Base-by-base conservation (phyloP, 371 early-diverging fungal species). In the Sanchytrium tribonematis region DNA sequence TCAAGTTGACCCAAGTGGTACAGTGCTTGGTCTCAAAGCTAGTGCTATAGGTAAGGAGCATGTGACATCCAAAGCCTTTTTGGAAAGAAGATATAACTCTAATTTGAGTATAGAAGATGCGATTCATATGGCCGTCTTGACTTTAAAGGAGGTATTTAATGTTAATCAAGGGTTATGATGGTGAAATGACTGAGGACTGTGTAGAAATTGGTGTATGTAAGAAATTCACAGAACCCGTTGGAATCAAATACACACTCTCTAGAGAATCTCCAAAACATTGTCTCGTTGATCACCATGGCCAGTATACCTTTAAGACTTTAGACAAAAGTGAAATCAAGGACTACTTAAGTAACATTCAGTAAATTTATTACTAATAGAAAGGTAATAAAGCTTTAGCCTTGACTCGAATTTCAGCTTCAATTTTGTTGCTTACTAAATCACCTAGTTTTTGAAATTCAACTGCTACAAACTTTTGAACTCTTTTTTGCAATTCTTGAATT, bases 201-300 rank as follows among this genome's bases (percentile, higher is more conserved):
- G 82, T 97, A 71, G 98, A 97, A 71, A 91, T 97, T 75, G 98
- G 95, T n/a, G n/a, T n/a, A n/a, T n/a, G n/a, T n/a, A n/a, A n/a
- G n/a, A n/a, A n/a, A 65, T 65, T n/a, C n/a, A 17, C 17, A 65
- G 65, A 65, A 65, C n/a, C n/a, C n/a, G n/a, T n/a, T n/a, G n/a
- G n/a, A n/a, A n/a, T n/a, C n/a, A n/a, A n/a, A n/a, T n/a, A n/a
- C n/a, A n/a, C n/a, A n/a, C n/a, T n/a, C n/a, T n/a, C n/a, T n/a
- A n/a, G n/a, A n/a, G n/a, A n/a, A n/a, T n/a, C n/a, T n/a, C n/a
- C n/a, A n/a, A n/a, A n/a, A n/a, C n/a, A n/a, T n/a, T n/a, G n/a
- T n/a, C n/a, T n/a, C n/a, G n/a, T n/a, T n/a, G n/a, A n/a, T n/a
- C n/a, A n/a, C n/a, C n/a, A n/a, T n/a, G n/a, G n/a, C n/a, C n/a